These are phyloP conservation scores for Penicillium concentricum DNA, from an alignment of 2,329 filamentous ascomycete genomes.

Conservation along the genomic window DNA sequence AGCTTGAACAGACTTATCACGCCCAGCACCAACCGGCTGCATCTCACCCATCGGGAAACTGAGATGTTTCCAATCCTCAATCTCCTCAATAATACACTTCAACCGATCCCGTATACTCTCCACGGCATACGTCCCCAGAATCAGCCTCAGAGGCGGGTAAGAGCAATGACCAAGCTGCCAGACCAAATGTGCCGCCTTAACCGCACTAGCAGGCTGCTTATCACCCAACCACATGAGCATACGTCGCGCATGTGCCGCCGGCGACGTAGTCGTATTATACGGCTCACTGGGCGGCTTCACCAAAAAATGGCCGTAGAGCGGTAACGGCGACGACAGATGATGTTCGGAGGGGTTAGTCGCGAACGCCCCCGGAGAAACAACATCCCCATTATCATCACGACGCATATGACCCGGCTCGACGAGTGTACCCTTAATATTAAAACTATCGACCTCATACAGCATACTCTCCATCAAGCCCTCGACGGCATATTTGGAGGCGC, in stretches of 20 bases:
- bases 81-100: slow-evolving; percentile 88
- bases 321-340: slow-evolving; percentile 55
- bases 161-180: slow-evolving; percentile 94
- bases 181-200: slow-evolving; percentile 88
- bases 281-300: slow-evolving; percentile 82
- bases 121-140: slow-evolving; percentile 92
- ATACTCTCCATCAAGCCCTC: slow-evolving; percentile 95
- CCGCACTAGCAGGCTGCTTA: slow-evolving; percentile 84
- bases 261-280: slow-evolving; percentile 74
- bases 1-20: background rate
- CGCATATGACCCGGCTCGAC: slow-evolving; percentile 88
- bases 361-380: no score
- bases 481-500: slow-evolving; percentile 94
- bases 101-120: slow-evolving; percentile 91
- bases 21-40: slow-evolving; percentile 7
- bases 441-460: slow-evolving; percentile 89
- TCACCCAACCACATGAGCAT: slow-evolving; percentile 96
- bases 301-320: slow-evolving; percentile 87
- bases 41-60: slow-evolving; percentile 59
- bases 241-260: slow-evolving; percentile 81
- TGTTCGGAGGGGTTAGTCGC: slow-evolving; percentile 21
- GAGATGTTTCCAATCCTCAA: slow-evolving; percentile 88
- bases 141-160: slow-evolving; percentile 81
- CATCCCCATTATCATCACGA: slow-evolving; percentile 64
- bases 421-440: slow-evolving; percentile 90